Conservation (phyloP, 208 protist species). For the Balamuthia mandrillaris region DNA sequence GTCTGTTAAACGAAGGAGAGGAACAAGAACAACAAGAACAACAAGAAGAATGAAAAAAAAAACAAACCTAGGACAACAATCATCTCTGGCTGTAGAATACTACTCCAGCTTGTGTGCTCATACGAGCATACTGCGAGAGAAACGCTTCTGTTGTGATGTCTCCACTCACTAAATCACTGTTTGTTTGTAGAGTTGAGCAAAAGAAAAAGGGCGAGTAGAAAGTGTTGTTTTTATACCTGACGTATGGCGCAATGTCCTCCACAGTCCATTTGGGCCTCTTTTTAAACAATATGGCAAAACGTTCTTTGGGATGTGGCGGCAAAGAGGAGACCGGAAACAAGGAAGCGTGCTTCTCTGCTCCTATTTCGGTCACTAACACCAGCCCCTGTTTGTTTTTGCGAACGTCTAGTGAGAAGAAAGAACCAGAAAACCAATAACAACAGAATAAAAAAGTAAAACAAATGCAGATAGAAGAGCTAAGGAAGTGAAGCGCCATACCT, state of each 20-base stretch:
- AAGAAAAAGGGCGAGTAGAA: background rate
- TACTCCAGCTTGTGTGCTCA: background rate
- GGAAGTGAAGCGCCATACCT: background rate
- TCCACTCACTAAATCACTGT: background rate
- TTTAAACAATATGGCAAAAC: background rate
- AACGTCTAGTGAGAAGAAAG: background rate
- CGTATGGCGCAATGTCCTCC: background rate
- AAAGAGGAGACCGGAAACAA: background rate
- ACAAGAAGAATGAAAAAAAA: too few relatives aligned
- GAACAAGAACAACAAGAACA: too few relatives aligned
- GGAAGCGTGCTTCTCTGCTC: background rate
- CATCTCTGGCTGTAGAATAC: background rate
- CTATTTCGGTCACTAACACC: background rate
- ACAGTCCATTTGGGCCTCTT: constrained; percentile 12
- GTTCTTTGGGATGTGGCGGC: background rate
- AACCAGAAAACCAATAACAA: background rate
- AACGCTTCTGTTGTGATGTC: background rate
- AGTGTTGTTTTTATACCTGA: background rate
- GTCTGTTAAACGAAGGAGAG: too few relatives aligned
- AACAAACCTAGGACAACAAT: too few relatives aligned
- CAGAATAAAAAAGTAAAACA: background rate
- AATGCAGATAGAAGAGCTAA: background rate
- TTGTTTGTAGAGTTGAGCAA: background rate
- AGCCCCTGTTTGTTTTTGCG: background rate
- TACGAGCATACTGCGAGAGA: background rate